phyloP scores from a whole-genome alignment of 1,284 basidiomycete genomes.

The Cryptococcus hybrid region DNA sequence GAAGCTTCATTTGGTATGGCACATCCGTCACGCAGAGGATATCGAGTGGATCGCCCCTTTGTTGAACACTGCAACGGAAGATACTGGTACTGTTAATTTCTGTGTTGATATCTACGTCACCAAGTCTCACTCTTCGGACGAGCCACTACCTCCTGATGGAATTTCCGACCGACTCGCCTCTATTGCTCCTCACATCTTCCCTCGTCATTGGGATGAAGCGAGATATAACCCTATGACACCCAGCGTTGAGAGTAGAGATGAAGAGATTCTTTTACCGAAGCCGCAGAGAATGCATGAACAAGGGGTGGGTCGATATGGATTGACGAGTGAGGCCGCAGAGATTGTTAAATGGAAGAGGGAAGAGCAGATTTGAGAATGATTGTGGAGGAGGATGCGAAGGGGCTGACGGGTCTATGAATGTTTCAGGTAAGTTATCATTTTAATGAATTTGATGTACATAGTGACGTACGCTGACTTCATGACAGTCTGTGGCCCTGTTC shows the following conservation, averaged over 20 bases:
- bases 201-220: constrained; percentile 11
- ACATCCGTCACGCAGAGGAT: constrained; percentile 30
- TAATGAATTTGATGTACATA: not conserved
- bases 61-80: constrained; percentile 12
- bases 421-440: constrained; percentile 12
- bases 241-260: constrained; percentile 9
- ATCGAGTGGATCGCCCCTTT: constrained; percentile 23
- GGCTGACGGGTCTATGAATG: constrained; percentile 11
- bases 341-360: constrained; percentile 12
- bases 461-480: not conserved
- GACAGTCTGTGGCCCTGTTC: constrained; percentile 26
- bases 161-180: not conserved
- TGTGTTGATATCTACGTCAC: constrained; percentile 29
- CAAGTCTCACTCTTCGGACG: constrained; percentile 15
- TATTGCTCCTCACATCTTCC: not conserved
- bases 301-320: constrained; percentile 6
- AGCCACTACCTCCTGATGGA: constrained; percentile 14
- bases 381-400: constrained; percentile 11
- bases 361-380: constrained; percentile 20
- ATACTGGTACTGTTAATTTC: constrained; percentile 2
- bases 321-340: constrained; percentile 9
- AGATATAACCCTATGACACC: constrained; percentile 9
- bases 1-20: constrained; percentile 38
- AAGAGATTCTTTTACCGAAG: constrained; percentile 3
- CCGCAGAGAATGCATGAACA: not conserved